Conservation (phyloP, 768 basidiomycete species). For the Amanita exitialis region DNA sequence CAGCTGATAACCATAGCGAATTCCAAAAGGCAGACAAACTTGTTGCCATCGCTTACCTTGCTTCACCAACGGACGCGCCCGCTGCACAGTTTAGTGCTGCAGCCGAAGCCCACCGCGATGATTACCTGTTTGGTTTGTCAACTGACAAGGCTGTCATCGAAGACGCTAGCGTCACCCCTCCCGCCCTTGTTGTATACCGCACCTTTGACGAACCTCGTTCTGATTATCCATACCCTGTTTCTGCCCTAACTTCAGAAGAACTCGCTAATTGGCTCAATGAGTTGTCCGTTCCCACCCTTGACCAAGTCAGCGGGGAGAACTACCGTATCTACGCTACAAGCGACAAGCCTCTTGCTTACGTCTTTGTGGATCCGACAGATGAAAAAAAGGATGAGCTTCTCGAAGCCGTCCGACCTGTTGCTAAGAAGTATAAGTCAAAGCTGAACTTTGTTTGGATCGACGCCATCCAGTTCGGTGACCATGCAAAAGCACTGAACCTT, state of each 20-base stretch:
- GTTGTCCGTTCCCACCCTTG: constrained; percentile 80
- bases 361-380: constrained; percentile 80
- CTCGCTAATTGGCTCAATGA: constrained; percentile 73
- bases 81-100: constrained; percentile 66
- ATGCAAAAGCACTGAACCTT: constrained; percentile 91
- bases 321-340: constrained; percentile 78
- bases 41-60: constrained; percentile 78
- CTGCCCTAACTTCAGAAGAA: constrained; percentile 45
- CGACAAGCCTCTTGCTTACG: constrained; percentile 83
- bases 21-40: constrained; percentile 87
- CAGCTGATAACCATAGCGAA: constrained; percentile 63
- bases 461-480: constrained; percentile 88
- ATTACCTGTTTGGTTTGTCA: constrained; percentile 84
- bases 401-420: constrained; percentile 63
- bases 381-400: constrained; percentile 57
- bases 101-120: constrained; percentile 85
- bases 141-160: constrained; percentile 61
- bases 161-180: constrained; percentile 66
- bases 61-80: constrained; percentile 61
- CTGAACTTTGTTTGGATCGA: constrained; percentile 99
- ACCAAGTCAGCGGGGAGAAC: constrained; percentile 92
- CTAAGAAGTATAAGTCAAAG: constrained; percentile 72
- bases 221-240: constrained; percentile 55
- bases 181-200: constrained; percentile 89
- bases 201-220: constrained; percentile 76